Base-by-base conservation (phyloP, 169 alveolate genomes). In the Toxoplasma gondii region DNA sequence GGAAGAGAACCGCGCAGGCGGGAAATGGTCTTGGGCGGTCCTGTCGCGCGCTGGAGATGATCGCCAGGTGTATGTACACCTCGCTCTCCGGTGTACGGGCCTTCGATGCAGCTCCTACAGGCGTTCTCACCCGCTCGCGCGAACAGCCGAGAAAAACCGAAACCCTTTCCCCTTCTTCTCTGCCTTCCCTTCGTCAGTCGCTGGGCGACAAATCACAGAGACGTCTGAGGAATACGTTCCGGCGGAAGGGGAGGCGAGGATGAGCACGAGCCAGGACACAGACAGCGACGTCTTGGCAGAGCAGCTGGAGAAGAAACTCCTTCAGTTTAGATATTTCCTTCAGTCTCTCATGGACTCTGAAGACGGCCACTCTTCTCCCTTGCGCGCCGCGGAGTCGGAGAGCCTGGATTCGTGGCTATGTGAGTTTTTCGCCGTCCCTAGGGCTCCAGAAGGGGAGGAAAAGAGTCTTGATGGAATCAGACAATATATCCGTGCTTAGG, bases 31-130 rank as follows among this genome's bases (percentile, higher is more conserved):
- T 10, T 78, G 86, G 86, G 45, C 86, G 24, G 86, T 78, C n/a
- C 44, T 78, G 45, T 78, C 86, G 5, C n/a, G 86, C 49, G 45
- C 86, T 31, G 86, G 86, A 78, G 86, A 78, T 45, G 86, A 78
- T 38, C 86, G 86, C 44, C 45, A 78, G 39, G 86, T 78, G 86
- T 78, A 31, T 27, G 22, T 78, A 78, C 86, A 78, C 86, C 86
- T 78, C 86, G 45, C 12, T 17, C 86, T 78, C n/a, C 86, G 45
- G 86, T 78, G 86, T n/a, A 38, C 19, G 22, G 45, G n/a, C 44
- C 45, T 31, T n/a, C 39, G 39, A 12, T 78, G 86, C 86, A 49
- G 58, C 58, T 7, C 58, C 58, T 7, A 12, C 58, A 12, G 4
- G 22, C 58, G 4, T 49, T 49, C 58, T 49, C 58, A 4, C 58